Conservation (phyloP, 108 stramenopile species). For the Nitzschia sp. region DNA sequence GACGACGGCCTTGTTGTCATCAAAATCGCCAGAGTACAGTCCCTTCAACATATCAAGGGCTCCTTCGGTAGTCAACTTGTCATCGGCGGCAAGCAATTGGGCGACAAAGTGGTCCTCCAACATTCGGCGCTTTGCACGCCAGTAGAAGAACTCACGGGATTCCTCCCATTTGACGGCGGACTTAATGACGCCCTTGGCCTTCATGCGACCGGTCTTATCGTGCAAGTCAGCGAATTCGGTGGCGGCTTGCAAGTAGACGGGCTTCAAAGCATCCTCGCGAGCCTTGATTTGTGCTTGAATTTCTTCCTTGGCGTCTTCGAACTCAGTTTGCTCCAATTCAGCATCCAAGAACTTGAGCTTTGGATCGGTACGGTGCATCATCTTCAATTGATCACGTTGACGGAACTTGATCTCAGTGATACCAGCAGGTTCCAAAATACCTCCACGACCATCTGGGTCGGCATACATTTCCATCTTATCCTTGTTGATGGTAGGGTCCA, state of each 20-base stretch:
- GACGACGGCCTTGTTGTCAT: constrained; percentile 76
- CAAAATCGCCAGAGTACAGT: constrained; percentile 67
- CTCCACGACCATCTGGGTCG: constrained; percentile 95
- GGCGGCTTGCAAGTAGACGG: constrained; percentile 93
- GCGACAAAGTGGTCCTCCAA: constrained; percentile 81
- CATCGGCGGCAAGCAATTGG: constrained; percentile 57
- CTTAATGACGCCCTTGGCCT: constrained; percentile 96
- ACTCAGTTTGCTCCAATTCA: constrained; percentile 73
- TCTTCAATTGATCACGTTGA: constrained; percentile 72
- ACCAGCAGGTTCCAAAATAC: constrained; percentile 97
- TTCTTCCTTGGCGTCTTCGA: constrained; percentile 69
- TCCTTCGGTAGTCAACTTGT: constrained; percentile 40
- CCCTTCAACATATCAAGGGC: constrained; percentile 59
- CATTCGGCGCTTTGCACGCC: constrained; percentile 91
- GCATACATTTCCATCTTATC: constrained; percentile 99
- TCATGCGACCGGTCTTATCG: constrained; percentile 97
- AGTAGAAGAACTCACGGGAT: constrained; percentile 95
- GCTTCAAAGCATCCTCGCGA: constrained; percentile 88
- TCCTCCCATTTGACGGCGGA: constrained; percentile 88
- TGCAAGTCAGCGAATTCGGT: constrained; percentile 97
- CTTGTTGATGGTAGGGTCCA: constrained; percentile 97
- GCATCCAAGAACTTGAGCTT: constrained; percentile 85
- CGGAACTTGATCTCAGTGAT: constrained; percentile 99
- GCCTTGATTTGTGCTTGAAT: constrained; percentile 86
- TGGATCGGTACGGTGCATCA: constrained; percentile 88